Conservation (phyloP, 2,329 filamentous ascomycete species). For the Ascochyta fabae region DNA sequence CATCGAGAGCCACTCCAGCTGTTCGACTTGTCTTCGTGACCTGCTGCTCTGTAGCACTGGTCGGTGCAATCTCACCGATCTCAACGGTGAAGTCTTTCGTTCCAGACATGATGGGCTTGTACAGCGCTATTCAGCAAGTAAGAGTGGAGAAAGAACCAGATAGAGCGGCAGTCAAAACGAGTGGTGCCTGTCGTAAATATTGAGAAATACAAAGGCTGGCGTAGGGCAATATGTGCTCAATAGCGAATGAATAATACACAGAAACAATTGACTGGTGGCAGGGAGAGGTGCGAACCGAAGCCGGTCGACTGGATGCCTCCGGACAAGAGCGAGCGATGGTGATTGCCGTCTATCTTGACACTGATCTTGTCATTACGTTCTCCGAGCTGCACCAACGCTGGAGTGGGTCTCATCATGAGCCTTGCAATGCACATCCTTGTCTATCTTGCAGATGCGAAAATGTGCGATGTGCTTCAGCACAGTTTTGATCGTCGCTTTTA, state of each 20-base stretch:
- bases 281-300: neutral
- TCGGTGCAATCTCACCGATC: constrained; percentile 30
- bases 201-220: neutral
- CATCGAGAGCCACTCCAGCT: constrained; percentile 14
- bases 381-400: neutral
- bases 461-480: constrained; percentile 4
- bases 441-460: constrained; percentile 5
- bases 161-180: constrained; percentile 29
- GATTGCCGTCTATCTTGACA: neutral
- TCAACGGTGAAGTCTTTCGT: constrained; percentile 35
- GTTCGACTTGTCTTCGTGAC: constrained; percentile 6
- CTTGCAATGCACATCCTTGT: constrained; percentile 4
- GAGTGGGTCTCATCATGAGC: constrained; percentile 2
- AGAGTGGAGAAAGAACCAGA: neutral
- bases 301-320: neutral
- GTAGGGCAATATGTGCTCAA: constrained; percentile 2
- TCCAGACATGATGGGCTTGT: constrained; percentile 30
- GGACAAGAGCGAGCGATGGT: neutral
- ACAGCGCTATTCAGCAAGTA: neutral
- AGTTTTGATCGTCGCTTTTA: constrained; percentile 1
- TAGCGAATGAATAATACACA: neutral
- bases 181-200: constrained; percentile 25
- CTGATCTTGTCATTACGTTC: neutral
- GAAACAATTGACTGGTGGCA: neutral
- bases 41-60: constrained; percentile 14